These are phyloP conservation scores for Rhipidocladum racemiflorum DNA, from an alignment of 176 grass and related monocot species.

Conservation along the genomic window DNA sequence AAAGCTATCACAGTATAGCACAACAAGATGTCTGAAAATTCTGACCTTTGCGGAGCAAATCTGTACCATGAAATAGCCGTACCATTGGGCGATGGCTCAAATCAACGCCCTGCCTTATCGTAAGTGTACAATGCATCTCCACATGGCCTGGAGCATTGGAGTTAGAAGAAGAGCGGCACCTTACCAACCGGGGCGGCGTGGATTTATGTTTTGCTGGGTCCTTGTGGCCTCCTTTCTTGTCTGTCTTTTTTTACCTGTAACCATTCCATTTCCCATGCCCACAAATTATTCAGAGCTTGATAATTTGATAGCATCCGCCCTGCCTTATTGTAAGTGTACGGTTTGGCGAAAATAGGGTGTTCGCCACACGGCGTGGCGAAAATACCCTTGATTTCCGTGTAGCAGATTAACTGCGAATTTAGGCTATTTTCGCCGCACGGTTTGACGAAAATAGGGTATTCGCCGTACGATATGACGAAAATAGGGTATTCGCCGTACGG, in stretches of 20 bases:
- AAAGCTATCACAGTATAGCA: not conserved
- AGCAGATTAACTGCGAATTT: too few relatives aligned
- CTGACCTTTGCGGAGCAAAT: not conserved
- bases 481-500: too few relatives aligned
- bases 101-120: not conserved
- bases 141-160: not conserved
- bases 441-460: too few relatives aligned
- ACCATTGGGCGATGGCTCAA: too few relatives aligned
- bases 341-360: too few relatives aligned
- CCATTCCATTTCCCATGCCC: not conserved
- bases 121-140: constrained; percentile 12
- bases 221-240: not conserved
- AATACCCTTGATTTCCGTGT: too few relatives aligned
- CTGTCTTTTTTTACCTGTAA: not conserved
- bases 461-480: too few relatives aligned
- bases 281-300: not conserved
- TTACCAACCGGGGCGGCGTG: not conserved
- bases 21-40: not conserved
- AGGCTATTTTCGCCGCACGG: too few relatives aligned
- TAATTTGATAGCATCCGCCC: not conserved
- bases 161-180: not conserved
- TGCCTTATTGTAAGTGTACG: too few relatives aligned
- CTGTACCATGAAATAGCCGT: not conserved
- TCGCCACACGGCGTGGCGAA: too few relatives aligned
- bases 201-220: not conserved